Evolutionary conservation across 208 protist genomes (phyloP).

Genomic region (Porcisia hertigi): DNA sequence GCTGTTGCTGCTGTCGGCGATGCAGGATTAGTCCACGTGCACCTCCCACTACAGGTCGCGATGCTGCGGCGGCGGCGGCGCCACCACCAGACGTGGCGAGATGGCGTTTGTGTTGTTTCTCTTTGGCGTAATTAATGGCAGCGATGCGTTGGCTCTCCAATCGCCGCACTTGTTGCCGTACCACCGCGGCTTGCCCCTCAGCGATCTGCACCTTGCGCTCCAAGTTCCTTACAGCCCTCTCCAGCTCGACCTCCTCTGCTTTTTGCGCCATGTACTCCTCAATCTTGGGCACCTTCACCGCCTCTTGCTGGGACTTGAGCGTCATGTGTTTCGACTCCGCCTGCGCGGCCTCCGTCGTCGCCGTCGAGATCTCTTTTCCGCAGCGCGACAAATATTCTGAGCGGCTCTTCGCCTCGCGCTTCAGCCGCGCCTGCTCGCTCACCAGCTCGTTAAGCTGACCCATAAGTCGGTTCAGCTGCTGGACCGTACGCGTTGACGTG

Average conservation of each 20-base stretch:
- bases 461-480: slow-evolving; percentile 91
- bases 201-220: slow-evolving; percentile 93
- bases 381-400: slow-evolving; percentile 73
- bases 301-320: slow-evolving; percentile 85
- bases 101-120: slow-evolving; percentile 14
- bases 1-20: slow-evolving; percentile 12
- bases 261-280: slow-evolving; percentile 95
- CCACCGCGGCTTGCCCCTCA: slow-evolving; percentile 62
- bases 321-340: slow-evolving; percentile 73
- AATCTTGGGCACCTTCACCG: slow-evolving; percentile 92
- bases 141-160: slow-evolving; percentile 39
- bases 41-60: slow-evolving; percentile 9
- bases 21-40: slow-evolving; percentile 17
- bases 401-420: slow-evolving; percentile 85
- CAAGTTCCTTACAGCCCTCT: slow-evolving; percentile 90
- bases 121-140: slow-evolving; percentile 40
- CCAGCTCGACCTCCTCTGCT: slow-evolving; percentile 88
- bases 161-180: slow-evolving; percentile 58
- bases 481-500: slow-evolving; percentile 93
- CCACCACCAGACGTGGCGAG: not conserved
- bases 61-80: slow-evolving; percentile 5
- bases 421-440: slow-evolving; percentile 79
- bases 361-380: slow-evolving; percentile 61
- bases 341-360: slow-evolving; percentile 62
- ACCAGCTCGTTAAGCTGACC: slow-evolving; percentile 86